Evolutionary conservation across 2,329 filamentous ascomycete species (phyloP), one percentile per base, ranked within the genome.

Genomic region (Cladosporium sp.): DNA sequence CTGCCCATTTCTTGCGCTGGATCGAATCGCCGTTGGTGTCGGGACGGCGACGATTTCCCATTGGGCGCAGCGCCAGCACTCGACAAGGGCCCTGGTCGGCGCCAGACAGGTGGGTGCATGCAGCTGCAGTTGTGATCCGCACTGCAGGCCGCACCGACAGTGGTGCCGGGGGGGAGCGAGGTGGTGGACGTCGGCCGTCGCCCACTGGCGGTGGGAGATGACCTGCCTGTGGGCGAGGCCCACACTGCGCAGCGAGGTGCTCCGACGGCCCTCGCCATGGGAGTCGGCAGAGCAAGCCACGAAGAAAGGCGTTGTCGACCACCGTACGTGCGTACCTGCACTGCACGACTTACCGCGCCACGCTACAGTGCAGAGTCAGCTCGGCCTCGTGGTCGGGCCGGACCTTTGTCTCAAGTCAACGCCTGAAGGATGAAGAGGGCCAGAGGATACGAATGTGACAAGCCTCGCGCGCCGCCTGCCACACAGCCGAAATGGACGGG

Each of bases 121-220:
- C 35, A 38, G 19, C 46, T 41, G 46, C 40, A 31, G 31, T 43
- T 43, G 48, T 50, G 48, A 50, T 50, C 48, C 48, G 42, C 48
- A 40, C 31, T 50, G 48, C 40, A 43, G 46, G 37, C 46, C 35
- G 8, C 35, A 38, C 16, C 10, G 35, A 14, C 35, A 18, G 8
- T 42, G 33, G 44, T 46, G 46, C 48, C 48, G 48, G 40, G 34
- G 40, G 48, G 43, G 40, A 43, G 43, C 40, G 48, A 50, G 40
- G 40, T 43, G 43, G 37, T 43, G 13, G 40, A 14, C 31, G 38
- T 49, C 11, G 48, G 46, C 31, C 10, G 46, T 49, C 13, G 40
- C 9, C 22, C 28, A 19, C 37, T 49, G 38, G 28, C 42, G 42
- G 46, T 34, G 37, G 46, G 37, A 19, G 38, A n/a, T 14, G 46